Evolutionary conservation across 2,329 filamentous ascomycete genomes (phyloP).

Genomic region (Tolypocladium guangdongense): DNA sequence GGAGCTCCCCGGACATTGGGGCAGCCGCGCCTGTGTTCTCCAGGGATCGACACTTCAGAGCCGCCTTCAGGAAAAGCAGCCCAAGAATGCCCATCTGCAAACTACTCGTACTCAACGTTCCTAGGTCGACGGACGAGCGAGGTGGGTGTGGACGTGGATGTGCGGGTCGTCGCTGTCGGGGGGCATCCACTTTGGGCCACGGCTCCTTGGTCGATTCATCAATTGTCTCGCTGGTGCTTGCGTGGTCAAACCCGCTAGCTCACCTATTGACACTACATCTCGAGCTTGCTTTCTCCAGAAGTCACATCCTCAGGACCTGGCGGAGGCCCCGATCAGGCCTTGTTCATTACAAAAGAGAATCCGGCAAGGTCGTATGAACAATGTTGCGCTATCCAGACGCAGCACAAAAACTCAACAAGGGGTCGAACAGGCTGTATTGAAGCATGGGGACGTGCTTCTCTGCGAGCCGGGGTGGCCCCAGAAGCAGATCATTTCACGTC

Average conservation of each 20-base stretch:
- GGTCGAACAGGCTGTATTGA: neutral
- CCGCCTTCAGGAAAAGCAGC: neutral
- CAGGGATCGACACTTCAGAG: neutral
- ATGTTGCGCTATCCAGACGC: neutral
- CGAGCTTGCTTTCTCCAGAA: neutral
- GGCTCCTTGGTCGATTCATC: neutral
- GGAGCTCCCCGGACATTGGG: neutral
- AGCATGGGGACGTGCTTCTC: neutral
- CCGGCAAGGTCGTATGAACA: neutral
- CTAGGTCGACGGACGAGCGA: neutral
- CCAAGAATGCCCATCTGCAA: neutral
- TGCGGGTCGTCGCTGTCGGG: neutral
- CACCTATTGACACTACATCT: neutral
- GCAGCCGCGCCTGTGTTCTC: neutral
- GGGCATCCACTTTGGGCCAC: neutral
- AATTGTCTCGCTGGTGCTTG: neutral
- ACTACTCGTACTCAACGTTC: neutral
- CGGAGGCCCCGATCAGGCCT: neutral
- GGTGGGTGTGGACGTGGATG: neutral
- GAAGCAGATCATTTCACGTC: slow-evolving; percentile 1
- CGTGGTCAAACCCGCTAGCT: neutral
- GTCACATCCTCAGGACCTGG: neutral
- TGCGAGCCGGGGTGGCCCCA: neutral
- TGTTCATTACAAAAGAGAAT: neutral
- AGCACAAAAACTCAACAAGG: neutral